phyloP scores from a whole-genome alignment of 1,284 basidiomycete genomes.

The Lignosus rhinocerotis region DNA sequence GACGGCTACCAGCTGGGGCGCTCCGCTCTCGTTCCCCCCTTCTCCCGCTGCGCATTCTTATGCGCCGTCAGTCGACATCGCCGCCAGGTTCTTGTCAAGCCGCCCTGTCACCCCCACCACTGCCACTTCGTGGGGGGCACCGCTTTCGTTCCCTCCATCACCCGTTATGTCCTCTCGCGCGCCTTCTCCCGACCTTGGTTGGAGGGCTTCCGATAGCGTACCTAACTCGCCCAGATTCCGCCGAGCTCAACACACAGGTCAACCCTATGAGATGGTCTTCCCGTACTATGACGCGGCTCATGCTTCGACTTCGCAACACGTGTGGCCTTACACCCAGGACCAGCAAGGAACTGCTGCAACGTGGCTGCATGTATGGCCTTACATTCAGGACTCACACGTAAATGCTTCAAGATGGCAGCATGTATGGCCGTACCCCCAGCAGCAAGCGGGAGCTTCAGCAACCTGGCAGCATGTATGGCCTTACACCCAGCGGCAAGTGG shows the following conservation, averaged over 20 bases:
- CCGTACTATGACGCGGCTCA: slow-evolving; percentile 2
- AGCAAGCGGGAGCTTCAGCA: background rate
- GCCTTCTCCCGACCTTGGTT: slow-evolving; percentile 25
- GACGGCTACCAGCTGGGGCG: slow-evolving; percentile 48
- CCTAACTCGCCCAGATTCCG: slow-evolving; percentile 15
- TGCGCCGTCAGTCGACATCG: slow-evolving; percentile 45
- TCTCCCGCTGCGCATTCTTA: slow-evolving; percentile 36
- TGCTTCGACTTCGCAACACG: slow-evolving; percentile 3
- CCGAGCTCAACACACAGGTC: background rate
- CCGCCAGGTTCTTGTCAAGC: slow-evolving; percentile 38
- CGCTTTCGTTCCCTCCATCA: slow-evolving; percentile 42
- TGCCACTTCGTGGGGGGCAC: slow-evolving; percentile 49
- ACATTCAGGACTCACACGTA: background rate
- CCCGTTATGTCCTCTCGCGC: slow-evolving; percentile 34
- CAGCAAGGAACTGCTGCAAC: slow-evolving; percentile 1
- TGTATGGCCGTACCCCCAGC: background rate
- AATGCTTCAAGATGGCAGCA: too few species aligned
- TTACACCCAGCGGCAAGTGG: slow-evolving; percentile 23
- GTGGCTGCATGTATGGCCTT: slow-evolving; percentile 15
- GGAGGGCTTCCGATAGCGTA: slow-evolving; percentile 18
- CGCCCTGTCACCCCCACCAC: slow-evolving; percentile 41
- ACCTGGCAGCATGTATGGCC: slow-evolving; percentile 22
- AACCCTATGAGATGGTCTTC: slow-evolving; percentile 10
- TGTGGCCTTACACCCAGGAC: slow-evolving; percentile 4
- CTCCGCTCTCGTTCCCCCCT: slow-evolving; percentile 41